Percentiles rank a stretch among this genome's conserved stretches.
Conservation (phyloP, 169 alveolate species). For the Plasmodium inui region DNA sequence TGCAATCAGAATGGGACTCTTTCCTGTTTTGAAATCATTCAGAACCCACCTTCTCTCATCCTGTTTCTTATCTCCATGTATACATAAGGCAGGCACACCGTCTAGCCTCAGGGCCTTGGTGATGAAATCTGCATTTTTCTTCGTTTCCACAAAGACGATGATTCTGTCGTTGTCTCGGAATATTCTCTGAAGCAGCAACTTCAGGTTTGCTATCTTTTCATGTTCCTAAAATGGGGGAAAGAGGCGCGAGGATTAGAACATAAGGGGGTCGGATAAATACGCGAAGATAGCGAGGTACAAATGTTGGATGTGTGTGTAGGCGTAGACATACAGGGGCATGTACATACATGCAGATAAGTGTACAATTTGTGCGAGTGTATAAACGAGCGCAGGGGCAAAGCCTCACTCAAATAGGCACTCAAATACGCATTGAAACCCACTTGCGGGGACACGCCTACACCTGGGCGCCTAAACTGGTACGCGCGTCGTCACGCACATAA, state of each 20-base stretch:
- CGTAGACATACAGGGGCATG: neutral
- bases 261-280: neutral
- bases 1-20: conserved; percentile 97
- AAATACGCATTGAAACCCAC: neutral
- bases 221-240: conserved; percentile 48
- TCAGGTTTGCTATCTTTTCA: conserved; percentile 49
- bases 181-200: conserved; percentile 54
- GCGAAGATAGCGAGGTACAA: neutral
- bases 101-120: conserved; percentile 91
- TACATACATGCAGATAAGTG: conserved; percentile 9
- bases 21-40: conserved; percentile 95
- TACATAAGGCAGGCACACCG: conserved; percentile 95
- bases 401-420: neutral
- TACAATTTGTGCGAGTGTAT: neutral
- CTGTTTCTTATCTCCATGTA: conserved; percentile 98
- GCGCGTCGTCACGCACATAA: neutral
- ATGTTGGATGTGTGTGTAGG: neutral
- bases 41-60: conserved; percentile 94
- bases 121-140: conserved; percentile 89
- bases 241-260: neutral
- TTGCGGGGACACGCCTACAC: neutral
- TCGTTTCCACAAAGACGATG: conserved; percentile 79
- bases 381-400: neutral
- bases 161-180: conserved; percentile 63
- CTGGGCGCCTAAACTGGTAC: neutral